A percentile compares a stretch with the other conserved stretches of the same genome.
Conservation (phyloP, 352 stramenopile genomes). For the Phytophthora multivora region DNA sequence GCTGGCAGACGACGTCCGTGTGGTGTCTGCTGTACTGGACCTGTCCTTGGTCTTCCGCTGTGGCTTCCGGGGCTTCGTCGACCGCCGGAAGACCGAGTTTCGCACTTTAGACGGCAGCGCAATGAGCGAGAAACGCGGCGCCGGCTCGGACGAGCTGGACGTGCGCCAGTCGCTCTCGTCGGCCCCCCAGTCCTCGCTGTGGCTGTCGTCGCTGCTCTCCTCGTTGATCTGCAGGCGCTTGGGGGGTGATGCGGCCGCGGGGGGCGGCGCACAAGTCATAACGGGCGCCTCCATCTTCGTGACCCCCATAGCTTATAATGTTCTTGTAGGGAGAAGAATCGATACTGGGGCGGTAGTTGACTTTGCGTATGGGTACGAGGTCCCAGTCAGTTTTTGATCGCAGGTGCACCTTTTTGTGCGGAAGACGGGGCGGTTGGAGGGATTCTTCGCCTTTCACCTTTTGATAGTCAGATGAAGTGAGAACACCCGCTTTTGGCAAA, state of each 20-base stretch:
- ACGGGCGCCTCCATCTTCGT: slow-evolving; percentile 17
- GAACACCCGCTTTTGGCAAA: slow-evolving; percentile 5
- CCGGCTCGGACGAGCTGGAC: slow-evolving; percentile 48
- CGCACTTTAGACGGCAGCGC: slow-evolving; percentile 47
- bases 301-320: slow-evolving; percentile 19
- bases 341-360: background rate
- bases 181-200: slow-evolving; percentile 41
- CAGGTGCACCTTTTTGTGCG: slow-evolving; percentile 13
- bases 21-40: slow-evolving; percentile 32
- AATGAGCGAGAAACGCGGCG: slow-evolving; percentile 51
- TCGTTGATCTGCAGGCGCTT: slow-evolving; percentile 1
- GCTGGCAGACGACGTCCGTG: slow-evolving; percentile 31
- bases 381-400: slow-evolving; percentile 21
- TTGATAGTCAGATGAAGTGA: slow-evolving; percentile 14
- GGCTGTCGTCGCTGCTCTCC: slow-evolving; percentile 41
- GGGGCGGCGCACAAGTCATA: too few species aligned
- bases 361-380: slow-evolving; percentile 16
- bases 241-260: background rate
- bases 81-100: slow-evolving; percentile 45
- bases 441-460: slow-evolving; percentile 23
- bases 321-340: slow-evolving; percentile 3
- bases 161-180: slow-evolving; percentile 58
- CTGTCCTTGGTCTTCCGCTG: slow-evolving; percentile 36
- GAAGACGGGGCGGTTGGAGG: slow-evolving; percentile 6
- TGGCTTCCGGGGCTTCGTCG: slow-evolving; percentile 4